phyloP scores from a whole-genome alignment of 768 basidiomycete species.

The Baorangia bicolor region DNA sequence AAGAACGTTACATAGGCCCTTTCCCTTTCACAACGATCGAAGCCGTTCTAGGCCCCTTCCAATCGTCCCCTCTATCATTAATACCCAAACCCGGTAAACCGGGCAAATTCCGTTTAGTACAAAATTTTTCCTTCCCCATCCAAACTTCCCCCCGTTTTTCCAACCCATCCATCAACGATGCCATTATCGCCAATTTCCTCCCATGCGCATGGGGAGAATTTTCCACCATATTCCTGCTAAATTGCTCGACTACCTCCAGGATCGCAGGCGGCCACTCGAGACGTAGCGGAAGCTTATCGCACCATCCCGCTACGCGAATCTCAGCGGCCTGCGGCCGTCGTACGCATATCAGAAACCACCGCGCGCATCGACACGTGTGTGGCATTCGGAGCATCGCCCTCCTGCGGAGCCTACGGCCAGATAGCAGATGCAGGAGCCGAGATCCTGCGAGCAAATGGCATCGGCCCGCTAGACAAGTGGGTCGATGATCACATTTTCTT shows the following conservation, averaged over 20 bases:
- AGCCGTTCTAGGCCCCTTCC: background rate
- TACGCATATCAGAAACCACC: too few species aligned
- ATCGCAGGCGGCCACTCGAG: too few species aligned
- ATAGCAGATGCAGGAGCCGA: background rate
- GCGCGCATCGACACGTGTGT: background rate
- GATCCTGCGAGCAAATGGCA: background rate
- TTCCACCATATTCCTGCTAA: background rate
- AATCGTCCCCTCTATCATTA: background rate
- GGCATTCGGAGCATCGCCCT: background rate
- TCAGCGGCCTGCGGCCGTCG: too few species aligned
- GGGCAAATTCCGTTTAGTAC: background rate
- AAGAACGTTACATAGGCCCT: background rate
- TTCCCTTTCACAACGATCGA: background rate
- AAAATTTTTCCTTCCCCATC: background rate
- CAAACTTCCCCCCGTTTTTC: background rate
- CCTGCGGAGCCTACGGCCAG: background rate
- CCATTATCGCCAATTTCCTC: background rate
- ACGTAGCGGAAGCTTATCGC: too few species aligned
- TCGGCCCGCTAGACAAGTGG: background rate
- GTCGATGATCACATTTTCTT: background rate
- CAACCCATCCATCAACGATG: background rate
- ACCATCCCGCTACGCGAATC: too few species aligned
- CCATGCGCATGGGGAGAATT: background rate
- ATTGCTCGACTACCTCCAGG: background rate
- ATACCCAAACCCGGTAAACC: background rate